phyloP scores from a whole-genome alignment of 2,329 filamentous ascomycete species.

The Ascochyta pisi region DNA sequence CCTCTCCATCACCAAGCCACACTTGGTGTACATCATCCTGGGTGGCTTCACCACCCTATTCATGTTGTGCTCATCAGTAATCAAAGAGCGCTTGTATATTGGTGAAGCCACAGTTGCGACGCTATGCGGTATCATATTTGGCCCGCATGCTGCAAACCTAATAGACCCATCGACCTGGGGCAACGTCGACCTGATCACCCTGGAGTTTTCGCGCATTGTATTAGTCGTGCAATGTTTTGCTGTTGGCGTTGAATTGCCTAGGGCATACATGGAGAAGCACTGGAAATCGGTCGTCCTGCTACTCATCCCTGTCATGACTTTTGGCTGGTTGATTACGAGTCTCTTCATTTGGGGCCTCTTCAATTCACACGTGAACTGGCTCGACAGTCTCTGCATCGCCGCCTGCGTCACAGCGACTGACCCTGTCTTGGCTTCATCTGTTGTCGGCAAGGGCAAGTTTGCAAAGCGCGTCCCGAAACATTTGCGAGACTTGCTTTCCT shows the following conservation, averaged over 20 bases:
- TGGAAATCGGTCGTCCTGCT: constrained; percentile 92
- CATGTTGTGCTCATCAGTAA: constrained; percentile 97
- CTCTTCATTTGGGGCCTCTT: constrained; percentile 93
- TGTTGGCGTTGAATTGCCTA: constrained; percentile 87
- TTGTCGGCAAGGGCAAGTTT: constrained; percentile 98
- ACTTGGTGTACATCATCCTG: constrained; percentile 97
- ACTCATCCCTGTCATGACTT: constrained; percentile 95
- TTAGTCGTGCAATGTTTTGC: constrained; percentile 93
- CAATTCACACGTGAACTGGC: constrained; percentile 77
- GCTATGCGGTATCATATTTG: constrained; percentile 86
- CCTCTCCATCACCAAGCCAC: constrained; percentile 86
- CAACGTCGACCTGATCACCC: constrained; percentile 82
- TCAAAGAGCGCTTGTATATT: constrained; percentile 98
- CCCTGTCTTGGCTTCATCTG: constrained; percentile 93
- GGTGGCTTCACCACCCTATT: constrained; percentile 97
- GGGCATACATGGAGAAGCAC: constrained; percentile 96
- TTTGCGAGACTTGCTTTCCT: constrained; percentile 90
- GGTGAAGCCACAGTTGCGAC: constrained; percentile 96
- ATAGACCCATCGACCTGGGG: constrained; percentile 81
- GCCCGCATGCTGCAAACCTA: constrained; percentile 80
- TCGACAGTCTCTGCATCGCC: constrained; percentile 84
- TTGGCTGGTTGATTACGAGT: constrained; percentile 91
- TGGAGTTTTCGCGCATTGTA: constrained; percentile 89
- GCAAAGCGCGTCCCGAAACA: constrained; percentile 97
- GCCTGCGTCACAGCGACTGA: constrained; percentile 98